Evolutionary conservation across 306 rosid genomes (phyloP).

Genomic region (Phaseolus lunatus): DNA sequence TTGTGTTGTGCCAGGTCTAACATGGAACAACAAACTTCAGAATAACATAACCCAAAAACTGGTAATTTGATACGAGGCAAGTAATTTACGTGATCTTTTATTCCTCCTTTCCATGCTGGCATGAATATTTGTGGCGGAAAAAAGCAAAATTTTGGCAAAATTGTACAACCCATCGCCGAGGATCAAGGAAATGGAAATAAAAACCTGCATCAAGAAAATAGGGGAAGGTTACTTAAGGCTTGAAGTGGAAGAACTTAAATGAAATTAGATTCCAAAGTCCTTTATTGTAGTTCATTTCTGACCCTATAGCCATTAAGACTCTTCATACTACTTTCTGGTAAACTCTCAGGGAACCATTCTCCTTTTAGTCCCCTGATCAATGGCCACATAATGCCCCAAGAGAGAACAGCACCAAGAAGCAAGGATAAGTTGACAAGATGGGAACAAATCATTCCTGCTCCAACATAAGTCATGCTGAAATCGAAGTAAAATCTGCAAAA

Average conservation of each 20-base stretch:
- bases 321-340: slow-evolving; percentile 87
- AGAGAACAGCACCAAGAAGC: slow-evolving; percentile 83
- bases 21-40: too few species aligned
- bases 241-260: slow-evolving; percentile 23
- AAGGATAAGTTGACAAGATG: slow-evolving; percentile 51
- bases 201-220: slow-evolving; percentile 64
- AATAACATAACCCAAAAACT: not conserved
- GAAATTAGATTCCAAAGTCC: not conserved
- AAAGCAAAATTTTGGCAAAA: slow-evolving; percentile 67
- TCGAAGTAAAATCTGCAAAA: slow-evolving; percentile 86
- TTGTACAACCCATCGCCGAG: slow-evolving; percentile 95
- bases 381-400: slow-evolving; percentile 98
- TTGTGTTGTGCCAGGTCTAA: too few species aligned
- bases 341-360: slow-evolving; percentile 75
- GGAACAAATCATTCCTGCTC: slow-evolving; percentile 98
- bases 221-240: slow-evolving; percentile 27
- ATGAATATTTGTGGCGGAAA: slow-evolving; percentile 62
- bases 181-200: slow-evolving; percentile 79
- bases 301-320: slow-evolving; percentile 95
- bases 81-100: slow-evolving; percentile 55
- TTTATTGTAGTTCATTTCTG: slow-evolving; percentile 9
- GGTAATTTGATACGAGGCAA: not conserved
- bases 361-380: slow-evolving; percentile 79
- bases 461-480: slow-evolving; percentile 85
- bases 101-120: slow-evolving; percentile 54